These are phyloP conservation scores for Pezicula carpinea DNA, from an alignment of 2,329 filamentous ascomycete genomes.

Conservation along the genomic window DNA sequence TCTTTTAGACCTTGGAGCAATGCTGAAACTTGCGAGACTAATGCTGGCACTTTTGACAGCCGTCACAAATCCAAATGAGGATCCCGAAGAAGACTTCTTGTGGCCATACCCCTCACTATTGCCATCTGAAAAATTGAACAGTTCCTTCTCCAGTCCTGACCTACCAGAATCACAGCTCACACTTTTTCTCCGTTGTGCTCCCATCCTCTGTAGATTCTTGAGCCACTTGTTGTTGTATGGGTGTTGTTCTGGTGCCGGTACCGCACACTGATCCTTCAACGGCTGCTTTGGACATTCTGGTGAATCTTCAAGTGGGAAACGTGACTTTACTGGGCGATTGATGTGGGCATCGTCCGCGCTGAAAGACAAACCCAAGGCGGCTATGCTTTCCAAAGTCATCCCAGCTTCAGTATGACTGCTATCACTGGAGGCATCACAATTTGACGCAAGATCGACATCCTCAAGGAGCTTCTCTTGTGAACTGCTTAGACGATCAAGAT, in stretches of 20 bases:
- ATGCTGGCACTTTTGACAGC: conserved; percentile 76
- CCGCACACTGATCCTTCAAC: conserved; percentile 9
- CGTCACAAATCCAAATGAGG: conserved; percentile 76
- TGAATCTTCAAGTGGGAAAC: conserved; percentile 24
- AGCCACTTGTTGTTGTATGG: conserved; percentile 73
- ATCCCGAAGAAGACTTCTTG: conserved; percentile 62
- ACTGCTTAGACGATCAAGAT: conserved; percentile 8
- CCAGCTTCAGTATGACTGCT: conserved; percentile 29
- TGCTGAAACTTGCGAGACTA: conserved; percentile 69
- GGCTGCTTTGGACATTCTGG: conserved; percentile 10
- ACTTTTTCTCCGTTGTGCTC: conserved; percentile 36
- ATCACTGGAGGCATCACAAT: conserved; percentile 15
- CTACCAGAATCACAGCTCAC: conserved; percentile 28
- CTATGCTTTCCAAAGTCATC: conserved; percentile 37
- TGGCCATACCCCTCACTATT: conserved; percentile 33
- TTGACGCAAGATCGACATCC: conserved; percentile 27
- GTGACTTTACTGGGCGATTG: conserved; percentile 6
- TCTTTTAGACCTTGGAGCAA: conserved; percentile 55
- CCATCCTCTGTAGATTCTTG: conserved; percentile 60
- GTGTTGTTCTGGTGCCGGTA: conserved; percentile 7
- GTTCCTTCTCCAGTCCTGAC: conserved; percentile 9
- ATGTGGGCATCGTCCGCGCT: conserved; percentile 26
- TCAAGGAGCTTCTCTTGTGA: conserved; percentile 28
- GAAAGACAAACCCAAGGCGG: conserved; percentile 35
- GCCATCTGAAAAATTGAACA: conserved; percentile 31